Percentiles rank a stretch among this genome's conserved stretches.
phyloP scores from a whole-genome alignment of 345 rosid genomes.

The Triadica sebifera region DNA sequence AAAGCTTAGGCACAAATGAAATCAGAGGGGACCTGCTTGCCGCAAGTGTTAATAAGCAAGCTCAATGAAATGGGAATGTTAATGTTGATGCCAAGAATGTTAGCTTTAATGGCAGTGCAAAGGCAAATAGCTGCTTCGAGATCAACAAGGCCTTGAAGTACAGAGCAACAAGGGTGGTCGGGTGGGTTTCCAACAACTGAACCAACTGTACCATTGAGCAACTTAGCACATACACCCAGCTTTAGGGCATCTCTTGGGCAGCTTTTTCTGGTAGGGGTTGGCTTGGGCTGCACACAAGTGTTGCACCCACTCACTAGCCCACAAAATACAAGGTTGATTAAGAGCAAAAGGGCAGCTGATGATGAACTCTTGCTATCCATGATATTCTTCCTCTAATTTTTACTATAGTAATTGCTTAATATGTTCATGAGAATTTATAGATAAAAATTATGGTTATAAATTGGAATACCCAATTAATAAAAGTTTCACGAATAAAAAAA shows the following conservation, averaged over 20 bases:
- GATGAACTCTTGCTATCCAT: slow-evolving; percentile 13
- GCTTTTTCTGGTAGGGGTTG: slow-evolving; percentile 40
- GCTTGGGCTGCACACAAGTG: slow-evolving; percentile 47
- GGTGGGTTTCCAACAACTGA: slow-evolving; percentile 57
- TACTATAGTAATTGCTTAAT: not conserved
- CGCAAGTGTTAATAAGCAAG: slow-evolving; percentile 67
- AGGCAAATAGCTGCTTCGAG: slow-evolving; percentile 69
- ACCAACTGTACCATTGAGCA: slow-evolving; percentile 48
- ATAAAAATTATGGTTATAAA: not conserved
- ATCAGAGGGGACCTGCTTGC: slow-evolving; percentile 67
- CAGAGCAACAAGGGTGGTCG: slow-evolving; percentile 60
- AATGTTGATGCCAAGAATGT: slow-evolving; percentile 58
- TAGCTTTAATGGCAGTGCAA: slow-evolving; percentile 75
- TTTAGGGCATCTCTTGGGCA: slow-evolving; percentile 66
- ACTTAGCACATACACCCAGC: slow-evolving; percentile 60
- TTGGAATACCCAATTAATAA: no score
- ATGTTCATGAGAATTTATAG: slow-evolving; percentile 8
- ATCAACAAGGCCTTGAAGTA: slow-evolving; percentile 55
- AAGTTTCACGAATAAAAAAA: not conserved
- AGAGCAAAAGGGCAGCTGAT: slow-evolving; percentile 34
- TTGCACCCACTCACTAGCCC: slow-evolving; percentile 44
- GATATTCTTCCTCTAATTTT: not conserved
- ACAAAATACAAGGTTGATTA: slow-evolving; percentile 35
- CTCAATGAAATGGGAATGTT: slow-evolving; percentile 61
- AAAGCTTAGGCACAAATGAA: slow-evolving; percentile 49